Conservation (phyloP, 2,329 filamentous ascomycete species). For the Clonostachys byssicola region DNA sequence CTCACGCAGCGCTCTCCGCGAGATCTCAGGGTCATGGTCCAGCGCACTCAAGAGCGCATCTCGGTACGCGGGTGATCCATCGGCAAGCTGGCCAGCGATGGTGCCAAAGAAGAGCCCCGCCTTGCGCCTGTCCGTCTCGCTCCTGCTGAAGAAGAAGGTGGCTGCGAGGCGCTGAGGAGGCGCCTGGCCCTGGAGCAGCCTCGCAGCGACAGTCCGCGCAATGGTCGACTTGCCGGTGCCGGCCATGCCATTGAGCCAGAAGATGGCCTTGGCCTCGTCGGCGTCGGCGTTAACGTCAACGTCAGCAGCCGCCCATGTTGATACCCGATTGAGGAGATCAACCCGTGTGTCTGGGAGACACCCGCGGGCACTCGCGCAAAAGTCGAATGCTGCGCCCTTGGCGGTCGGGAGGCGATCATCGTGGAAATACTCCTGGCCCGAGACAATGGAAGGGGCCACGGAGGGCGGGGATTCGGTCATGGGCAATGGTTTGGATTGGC, state of each 20-base stretch:
- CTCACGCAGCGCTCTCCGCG: conserved; percentile 16
- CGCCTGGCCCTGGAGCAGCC: neutral
- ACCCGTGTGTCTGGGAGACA: neutral
- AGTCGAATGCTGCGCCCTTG: neutral
- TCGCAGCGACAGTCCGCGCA: neutral
- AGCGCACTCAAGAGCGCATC: neutral
- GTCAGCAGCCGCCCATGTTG: neutral
- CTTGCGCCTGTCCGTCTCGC: neutral
- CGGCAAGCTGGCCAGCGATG: neutral
- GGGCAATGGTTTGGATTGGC: too few relatives aligned
- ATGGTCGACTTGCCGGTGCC: conserved; percentile 3
- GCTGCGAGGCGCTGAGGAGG: neutral
- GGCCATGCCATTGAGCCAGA: conserved; percentile 3
- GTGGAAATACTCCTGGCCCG: too few relatives aligned
- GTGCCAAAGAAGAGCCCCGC: neutral
- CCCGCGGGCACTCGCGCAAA: neutral
- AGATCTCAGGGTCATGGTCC: neutral
- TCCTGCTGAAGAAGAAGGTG: conserved; percentile 1
- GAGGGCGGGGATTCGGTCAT: too few relatives aligned
- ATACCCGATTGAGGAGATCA: neutral
- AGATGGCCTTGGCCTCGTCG: neutral
- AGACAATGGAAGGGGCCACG: too few relatives aligned
- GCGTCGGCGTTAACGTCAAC: too few relatives aligned
- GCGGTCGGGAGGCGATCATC: neutral
- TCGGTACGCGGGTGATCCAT: neutral